A percentile compares a stretch with the other conserved stretches of the same genome.
Evolutionary conservation across 2,329 filamentous ascomycete species (phyloP).

Genomic region (Intubia oerlemansii): DNA sequence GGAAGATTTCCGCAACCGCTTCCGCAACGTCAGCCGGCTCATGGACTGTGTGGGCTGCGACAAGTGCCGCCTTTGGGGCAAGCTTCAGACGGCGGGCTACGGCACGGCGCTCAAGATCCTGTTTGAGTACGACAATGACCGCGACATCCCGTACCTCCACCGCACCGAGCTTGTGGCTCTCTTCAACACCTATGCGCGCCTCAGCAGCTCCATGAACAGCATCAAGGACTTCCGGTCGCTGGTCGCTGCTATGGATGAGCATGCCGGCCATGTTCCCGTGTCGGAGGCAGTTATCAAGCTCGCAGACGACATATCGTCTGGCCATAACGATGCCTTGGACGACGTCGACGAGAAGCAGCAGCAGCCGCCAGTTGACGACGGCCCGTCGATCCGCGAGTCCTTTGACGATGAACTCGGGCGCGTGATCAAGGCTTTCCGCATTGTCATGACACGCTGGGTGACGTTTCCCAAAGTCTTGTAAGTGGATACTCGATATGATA

Average conservation of each 20-base stretch:
- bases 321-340: too few relatives aligned
- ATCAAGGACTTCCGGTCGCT: constrained; percentile 48
- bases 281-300: too few relatives aligned
- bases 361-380: constrained; percentile 13
- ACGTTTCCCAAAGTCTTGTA: constrained; percentile 37
- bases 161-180: constrained; percentile 85
- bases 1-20: constrained; percentile 92
- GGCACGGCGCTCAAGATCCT: constrained; percentile 88
- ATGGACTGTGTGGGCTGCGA: constrained; percentile 99
- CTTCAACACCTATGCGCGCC: constrained; percentile 79
- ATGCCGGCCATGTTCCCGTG: constrained; percentile 16
- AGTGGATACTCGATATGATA: too few relatives aligned
- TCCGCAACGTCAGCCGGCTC: constrained; percentile 85
- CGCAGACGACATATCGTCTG: too few relatives aligned
- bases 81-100: constrained; percentile 86
- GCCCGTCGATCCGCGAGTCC: constrained; percentile 27
- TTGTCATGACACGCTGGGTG: constrained; percentile 51
- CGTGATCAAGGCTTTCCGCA: constrained; percentile 39
- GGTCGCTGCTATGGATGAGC: constrained; percentile 13
- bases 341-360: constrained; percentile 1
- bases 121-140: constrained; percentile 66
- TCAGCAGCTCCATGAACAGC: constrained; percentile 60
- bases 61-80: constrained; percentile 96
- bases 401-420: constrained; percentile 41
- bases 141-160: constrained; percentile 45